Evolutionary conservation across 2,329 filamentous ascomycete species (phyloP).

Genomic region (Cladobotryum mycophilum): DNA sequence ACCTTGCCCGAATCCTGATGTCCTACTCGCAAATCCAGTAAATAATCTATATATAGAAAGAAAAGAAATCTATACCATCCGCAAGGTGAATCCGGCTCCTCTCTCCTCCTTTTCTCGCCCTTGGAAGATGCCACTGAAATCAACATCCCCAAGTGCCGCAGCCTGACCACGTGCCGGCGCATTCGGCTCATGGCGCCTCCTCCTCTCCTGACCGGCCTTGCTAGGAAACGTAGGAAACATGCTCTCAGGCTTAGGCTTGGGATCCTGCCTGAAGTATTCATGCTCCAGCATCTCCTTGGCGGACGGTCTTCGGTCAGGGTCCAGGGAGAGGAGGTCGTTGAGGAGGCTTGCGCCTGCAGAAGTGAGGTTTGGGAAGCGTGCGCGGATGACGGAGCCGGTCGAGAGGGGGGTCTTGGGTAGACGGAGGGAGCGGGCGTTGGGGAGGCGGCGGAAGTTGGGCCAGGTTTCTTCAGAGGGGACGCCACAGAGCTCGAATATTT

Average conservation of each 20-base stretch:
- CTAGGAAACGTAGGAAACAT: slow-evolving; percentile 97
- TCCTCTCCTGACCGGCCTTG: slow-evolving; percentile 85
- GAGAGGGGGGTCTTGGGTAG: slow-evolving; percentile 47
- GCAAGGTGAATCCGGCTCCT: slow-evolving; percentile 60
- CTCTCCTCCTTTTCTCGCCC: slow-evolving; percentile 58
- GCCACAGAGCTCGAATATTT: slow-evolving; percentile 85
- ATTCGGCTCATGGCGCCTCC: slow-evolving; percentile 66
- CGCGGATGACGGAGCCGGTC: slow-evolving; percentile 54
- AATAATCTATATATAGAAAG: too few relatives aligned
- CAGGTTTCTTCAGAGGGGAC: slow-evolving; percentile 76
- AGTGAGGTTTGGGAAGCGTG: slow-evolving; percentile 77
- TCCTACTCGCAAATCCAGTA: too few relatives aligned
- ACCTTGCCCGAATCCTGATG: too few relatives aligned
- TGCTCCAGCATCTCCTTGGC: slow-evolving; percentile 71
- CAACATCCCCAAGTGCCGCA: slow-evolving; percentile 47
- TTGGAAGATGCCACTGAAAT: slow-evolving; percentile 67
- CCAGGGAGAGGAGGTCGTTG: slow-evolving; percentile 61
- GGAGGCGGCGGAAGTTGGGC: slow-evolving; percentile 80
- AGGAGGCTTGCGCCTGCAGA: slow-evolving; percentile 66
- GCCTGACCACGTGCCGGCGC: slow-evolving; percentile 74
- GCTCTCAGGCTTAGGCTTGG: slow-evolving; percentile 79
- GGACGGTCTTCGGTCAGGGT: slow-evolving; percentile 65
- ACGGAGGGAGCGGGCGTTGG: slow-evolving; percentile 75
- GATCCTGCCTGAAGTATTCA: slow-evolving; percentile 82
- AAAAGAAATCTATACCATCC: slow-evolving; percentile 41